Evolutionary conservation across 2,329 filamentous ascomycete species (phyloP), one percentile per base, ranked within the genome.

Genomic region (Lasiodiplodia gonubiensis): DNA sequence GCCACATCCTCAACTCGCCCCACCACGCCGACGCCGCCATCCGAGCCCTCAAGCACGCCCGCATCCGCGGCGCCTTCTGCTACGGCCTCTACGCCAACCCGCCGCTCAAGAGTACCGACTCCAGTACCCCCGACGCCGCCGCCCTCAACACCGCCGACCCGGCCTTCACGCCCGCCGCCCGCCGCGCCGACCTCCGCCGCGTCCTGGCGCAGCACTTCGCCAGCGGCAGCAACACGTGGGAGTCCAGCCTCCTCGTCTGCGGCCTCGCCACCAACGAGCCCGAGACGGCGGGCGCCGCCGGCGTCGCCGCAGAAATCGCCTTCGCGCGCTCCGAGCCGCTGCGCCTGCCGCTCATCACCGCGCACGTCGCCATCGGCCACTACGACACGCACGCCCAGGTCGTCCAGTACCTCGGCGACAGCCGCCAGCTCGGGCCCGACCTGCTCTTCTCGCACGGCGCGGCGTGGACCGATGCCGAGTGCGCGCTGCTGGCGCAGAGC

Each of bases 361-460:
- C 54, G 54, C 54, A 57, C 54, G 54, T 57, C 33, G 54, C 54
- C 54, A 57, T 57, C 54, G 54, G 54, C 10, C 54, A 57, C 54
- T 57, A 57, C 35, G 54, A 57, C 53, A 23, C 53, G 10, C 14
- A 14, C 10, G 10, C 21, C 1, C 35, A 8, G 1, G 12, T 57
- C 4, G 54, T 57, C 18, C 54, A 57, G 54, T 10, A 6, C n/a
- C 54, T 57, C 8, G 33, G 11, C 10, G 33, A 39, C 12, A 3
- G 4, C n/a, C 0, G 11, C 10, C 4, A 12, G 2, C 54, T 57
- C 0, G 54, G 54, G 1, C 1, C 25, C 8, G 59, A 49, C 48
- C 59, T 63, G 11, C 42, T 63, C 39, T 63, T 63, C 59, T 23
- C 42, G 25, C 39, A 49, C 48, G 59, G 59, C 21, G 37, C 59